Conservation (phyloP, 2,329 filamentous ascomycete species). For the Bipolaris oryzae region DNA sequence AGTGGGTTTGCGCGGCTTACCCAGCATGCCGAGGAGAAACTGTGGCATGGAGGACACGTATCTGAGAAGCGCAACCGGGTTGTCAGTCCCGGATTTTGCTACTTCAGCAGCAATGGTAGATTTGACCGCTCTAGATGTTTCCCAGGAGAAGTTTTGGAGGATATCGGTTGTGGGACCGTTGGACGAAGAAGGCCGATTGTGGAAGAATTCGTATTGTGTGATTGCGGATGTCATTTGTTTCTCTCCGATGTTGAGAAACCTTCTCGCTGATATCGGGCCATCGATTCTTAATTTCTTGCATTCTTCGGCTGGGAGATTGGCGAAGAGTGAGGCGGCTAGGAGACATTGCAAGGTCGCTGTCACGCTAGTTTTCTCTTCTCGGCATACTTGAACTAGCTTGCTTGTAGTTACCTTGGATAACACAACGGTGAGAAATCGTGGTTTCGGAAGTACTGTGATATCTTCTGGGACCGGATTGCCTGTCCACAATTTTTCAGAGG, state of each 20-base stretch:
- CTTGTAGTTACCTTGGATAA: conserved; percentile 40
- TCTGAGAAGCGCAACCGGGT: conserved; percentile 47
- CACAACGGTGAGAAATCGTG: conserved; percentile 38
- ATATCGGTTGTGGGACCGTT: not conserved
- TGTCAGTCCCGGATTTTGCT: conserved; percentile 37
- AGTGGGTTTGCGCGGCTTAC: conserved; percentile 45
- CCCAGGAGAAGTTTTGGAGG: conserved; percentile 27
- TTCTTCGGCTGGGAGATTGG: conserved; percentile 30
- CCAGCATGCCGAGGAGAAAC: conserved; percentile 47
- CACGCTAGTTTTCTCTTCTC: conserved; percentile 49
- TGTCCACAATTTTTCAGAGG: conserved; percentile 31
- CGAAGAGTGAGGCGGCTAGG: conserved; percentile 49
- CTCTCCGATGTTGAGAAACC: conserved; percentile 9
- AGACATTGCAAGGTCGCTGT: conserved; percentile 51
- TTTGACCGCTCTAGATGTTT: conserved; percentile 25
- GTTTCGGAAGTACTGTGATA: conserved; percentile 22
- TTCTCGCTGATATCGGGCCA: conserved; percentile 43
- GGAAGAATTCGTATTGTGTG: conserved; percentile 18
- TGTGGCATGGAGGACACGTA: conserved; percentile 50
- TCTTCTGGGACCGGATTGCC: conserved; percentile 23
- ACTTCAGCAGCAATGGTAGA: conserved; percentile 19
- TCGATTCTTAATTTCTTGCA: conserved; percentile 42
- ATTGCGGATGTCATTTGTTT: conserved; percentile 42
- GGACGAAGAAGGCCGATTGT: conserved; percentile 9
- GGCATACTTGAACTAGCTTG: conserved; percentile 42